Percentiles rank a stretch among this genome's conserved stretches.
Conservation (phyloP, 1,139 yeast genomes). For the Candida albicans region DNA sequence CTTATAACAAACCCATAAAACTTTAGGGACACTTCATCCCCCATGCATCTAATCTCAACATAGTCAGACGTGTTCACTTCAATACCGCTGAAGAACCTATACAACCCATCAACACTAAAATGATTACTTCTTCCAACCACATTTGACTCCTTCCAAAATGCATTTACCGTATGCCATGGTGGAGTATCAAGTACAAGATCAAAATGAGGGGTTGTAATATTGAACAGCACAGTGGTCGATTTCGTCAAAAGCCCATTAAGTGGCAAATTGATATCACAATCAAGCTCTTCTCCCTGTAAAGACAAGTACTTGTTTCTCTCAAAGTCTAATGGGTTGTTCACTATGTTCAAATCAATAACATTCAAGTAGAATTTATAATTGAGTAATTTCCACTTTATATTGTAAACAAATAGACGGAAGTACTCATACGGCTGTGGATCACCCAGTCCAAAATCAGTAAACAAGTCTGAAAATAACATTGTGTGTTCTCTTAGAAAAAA, state of each 20-base stretch:
- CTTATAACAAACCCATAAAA: slow-evolving; percentile 79
- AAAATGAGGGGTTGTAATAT: slow-evolving; percentile 58
- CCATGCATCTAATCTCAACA: slow-evolving; percentile 62
- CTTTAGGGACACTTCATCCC: slow-evolving; percentile 66
- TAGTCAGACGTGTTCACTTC: slow-evolving; percentile 70
- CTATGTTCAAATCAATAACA: slow-evolving; percentile 83
- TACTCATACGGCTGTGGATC: slow-evolving; percentile 70
- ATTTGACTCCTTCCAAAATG: slow-evolving; percentile 61
- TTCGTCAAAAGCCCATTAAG: slow-evolving; percentile 58
- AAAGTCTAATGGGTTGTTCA: slow-evolving; percentile 84
- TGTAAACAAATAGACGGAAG: slow-evolving; percentile 69
- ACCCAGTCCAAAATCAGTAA: slow-evolving; percentile 77
- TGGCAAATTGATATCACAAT: slow-evolving; percentile 55
- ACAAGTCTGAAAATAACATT: slow-evolving; percentile 67
- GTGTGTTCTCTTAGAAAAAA: slow-evolving; percentile 85
- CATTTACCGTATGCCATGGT: slow-evolving; percentile 84
- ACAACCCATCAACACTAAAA: slow-evolving; percentile 64
- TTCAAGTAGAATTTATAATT: slow-evolving; percentile 67
- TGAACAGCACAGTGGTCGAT: slow-evolving; percentile 55
- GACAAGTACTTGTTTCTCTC: slow-evolving; percentile 76
- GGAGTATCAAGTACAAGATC: slow-evolving; percentile 73
- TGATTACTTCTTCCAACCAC: slow-evolving; percentile 64
- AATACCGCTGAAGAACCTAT: slow-evolving; percentile 58
- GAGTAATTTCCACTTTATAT: slow-evolving; percentile 56
- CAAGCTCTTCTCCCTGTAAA: slow-evolving; percentile 64